Base-by-base conservation (phyloP, 768 basidiomycete genomes). In the Leucogyrophana mollusca region DNA sequence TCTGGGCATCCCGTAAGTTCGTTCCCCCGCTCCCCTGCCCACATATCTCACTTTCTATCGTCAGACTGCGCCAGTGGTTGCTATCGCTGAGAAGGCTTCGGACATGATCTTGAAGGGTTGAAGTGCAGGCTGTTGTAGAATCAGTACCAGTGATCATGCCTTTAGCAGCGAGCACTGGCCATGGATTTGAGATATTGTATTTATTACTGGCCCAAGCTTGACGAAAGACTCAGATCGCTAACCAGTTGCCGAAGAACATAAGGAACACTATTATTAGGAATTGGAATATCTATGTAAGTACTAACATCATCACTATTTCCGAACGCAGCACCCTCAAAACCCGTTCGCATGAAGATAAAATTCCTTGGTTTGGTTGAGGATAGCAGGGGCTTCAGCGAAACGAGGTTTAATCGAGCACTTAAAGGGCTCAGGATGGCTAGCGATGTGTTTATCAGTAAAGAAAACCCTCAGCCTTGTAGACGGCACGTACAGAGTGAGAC, bases 1-100 rank as follows among this genome's bases (percentile, higher is more conserved):
- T 58, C 66, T 4, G 67, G 69, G 13, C 71, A 73, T 43, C 65
- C 70, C 52, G 69, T 71, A 43, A 41, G 64, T 59, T 13, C 21
- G 16, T 7, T 4, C 10, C 17, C 16, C 3, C 18, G 13, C 13
- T 16, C 23, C 23, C 17, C 21, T 3, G 40, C 21, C 4, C 11
- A 40, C 40, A n/a, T 17, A 13, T 9, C 10, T 9, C 21, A 32
- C 25, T 4, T 16, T 9, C 24, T 10, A 9, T 27, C 24, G n/a
- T 21, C 8, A 44, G 43, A 44, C 43, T 20, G 43, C 43, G 11
- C 43, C 43, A 16, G 14, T 44, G 3, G 43, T 44, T 34, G 43
- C 43, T 23, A 44, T 44, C 20, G 43, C 43, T 16, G 43, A 44
- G 18, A 44, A 34, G 32, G 27, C 27, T 5, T 44, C 43, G 43